Conservation (phyloP, 192 early-diverging fungal species). For the Backusella mclennaniae region DNA sequence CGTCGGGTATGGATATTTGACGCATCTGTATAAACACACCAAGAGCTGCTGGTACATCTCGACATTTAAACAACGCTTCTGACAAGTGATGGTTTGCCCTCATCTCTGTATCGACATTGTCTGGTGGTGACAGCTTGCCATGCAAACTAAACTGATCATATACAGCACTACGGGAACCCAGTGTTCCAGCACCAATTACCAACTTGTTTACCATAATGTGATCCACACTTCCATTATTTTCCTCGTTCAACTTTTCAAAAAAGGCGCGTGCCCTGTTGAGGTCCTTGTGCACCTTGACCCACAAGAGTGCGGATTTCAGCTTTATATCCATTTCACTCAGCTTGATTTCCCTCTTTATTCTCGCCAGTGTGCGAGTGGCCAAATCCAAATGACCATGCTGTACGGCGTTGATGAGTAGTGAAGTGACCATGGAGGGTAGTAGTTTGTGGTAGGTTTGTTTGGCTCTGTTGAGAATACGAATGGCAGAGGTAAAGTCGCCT, state of each 20-base stretch:
- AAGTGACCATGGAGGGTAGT: conserved; percentile 10
- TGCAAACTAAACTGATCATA: conserved; percentile 8
- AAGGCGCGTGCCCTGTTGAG: background rate
- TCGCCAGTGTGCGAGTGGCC: background rate
- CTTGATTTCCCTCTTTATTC: conserved; percentile 1
- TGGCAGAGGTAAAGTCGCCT: conserved; percentile 7
- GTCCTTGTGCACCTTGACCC: conserved; percentile 17
- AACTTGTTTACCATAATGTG: conserved; percentile 32
- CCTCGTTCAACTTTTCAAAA: conserved; percentile 16
- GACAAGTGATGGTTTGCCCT: conserved; percentile 14
- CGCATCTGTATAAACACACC: conserved; percentile 22
- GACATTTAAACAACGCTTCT: conserved; percentile 29
- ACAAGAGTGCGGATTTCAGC: conserved; percentile 17
- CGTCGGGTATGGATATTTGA: conserved; percentile 13
- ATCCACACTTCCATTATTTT: conserved; percentile 8
- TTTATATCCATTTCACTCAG: conserved; percentile 11
- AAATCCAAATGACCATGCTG: conserved; percentile 9
- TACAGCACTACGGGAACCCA: conserved; percentile 7
- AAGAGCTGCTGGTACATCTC: conserved; percentile 22
- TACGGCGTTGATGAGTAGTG: conserved; percentile 17
- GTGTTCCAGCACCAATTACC: conserved; percentile 13
- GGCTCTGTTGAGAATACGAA: conserved; percentile 6
- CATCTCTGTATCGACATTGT: background rate
- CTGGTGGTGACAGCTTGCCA: background rate
- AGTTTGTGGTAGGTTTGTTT: background rate